phyloP scores from a whole-genome alignment of 2,329 filamentous ascomycete species.

The Pseudocercospora cruenta region DNA sequence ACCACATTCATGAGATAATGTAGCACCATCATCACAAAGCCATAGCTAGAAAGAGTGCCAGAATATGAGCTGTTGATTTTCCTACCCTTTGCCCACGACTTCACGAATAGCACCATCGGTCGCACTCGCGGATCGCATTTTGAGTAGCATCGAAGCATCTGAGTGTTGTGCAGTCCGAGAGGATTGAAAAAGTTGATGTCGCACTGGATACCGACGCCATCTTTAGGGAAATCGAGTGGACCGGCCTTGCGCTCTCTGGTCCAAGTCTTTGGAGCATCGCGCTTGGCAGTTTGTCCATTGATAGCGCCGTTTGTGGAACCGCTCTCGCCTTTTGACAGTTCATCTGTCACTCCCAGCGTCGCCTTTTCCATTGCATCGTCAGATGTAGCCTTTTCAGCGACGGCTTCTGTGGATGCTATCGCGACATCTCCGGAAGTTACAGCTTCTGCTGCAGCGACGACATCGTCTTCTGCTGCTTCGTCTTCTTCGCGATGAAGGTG shows the following conservation, averaged over 20 bases:
- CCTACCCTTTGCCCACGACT: slow-evolving; percentile 84
- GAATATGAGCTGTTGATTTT: slow-evolving; percentile 86
- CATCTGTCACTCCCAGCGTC: background rate
- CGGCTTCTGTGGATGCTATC: background rate
- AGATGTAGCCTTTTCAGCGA: background rate
- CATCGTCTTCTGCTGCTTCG: slow-evolving; percentile 21
- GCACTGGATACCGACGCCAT: slow-evolving; percentile 78
- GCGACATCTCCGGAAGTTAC: background rate
- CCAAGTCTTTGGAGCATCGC: slow-evolving; percentile 40
- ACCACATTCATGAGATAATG: slow-evolving; percentile 87
- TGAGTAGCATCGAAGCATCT: slow-evolving; percentile 80
- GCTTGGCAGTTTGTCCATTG: slow-evolving; percentile 7
- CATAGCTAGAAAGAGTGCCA: slow-evolving; percentile 85
- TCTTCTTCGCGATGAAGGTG: slow-evolving; percentile 33
- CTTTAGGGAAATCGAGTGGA: slow-evolving; percentile 75
- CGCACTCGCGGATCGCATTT: slow-evolving; percentile 76
- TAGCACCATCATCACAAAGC: slow-evolving; percentile 88
- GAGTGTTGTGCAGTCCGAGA: slow-evolving; percentile 80
- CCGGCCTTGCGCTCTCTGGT: slow-evolving; percentile 51
- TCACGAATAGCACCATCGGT: slow-evolving; percentile 81
- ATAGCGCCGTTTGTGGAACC: background rate
- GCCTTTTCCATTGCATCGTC: background rate
- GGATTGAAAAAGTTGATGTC: slow-evolving; percentile 91
- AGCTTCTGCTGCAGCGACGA: slow-evolving; percentile 1
- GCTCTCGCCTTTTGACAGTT: background rate